Percentiles rank a stretch among this genome's conserved stretches.
These are phyloP conservation scores for Collybia mongolica DNA, from an alignment of 768 basidiomycete genomes.

Conservation along the genomic window DNA sequence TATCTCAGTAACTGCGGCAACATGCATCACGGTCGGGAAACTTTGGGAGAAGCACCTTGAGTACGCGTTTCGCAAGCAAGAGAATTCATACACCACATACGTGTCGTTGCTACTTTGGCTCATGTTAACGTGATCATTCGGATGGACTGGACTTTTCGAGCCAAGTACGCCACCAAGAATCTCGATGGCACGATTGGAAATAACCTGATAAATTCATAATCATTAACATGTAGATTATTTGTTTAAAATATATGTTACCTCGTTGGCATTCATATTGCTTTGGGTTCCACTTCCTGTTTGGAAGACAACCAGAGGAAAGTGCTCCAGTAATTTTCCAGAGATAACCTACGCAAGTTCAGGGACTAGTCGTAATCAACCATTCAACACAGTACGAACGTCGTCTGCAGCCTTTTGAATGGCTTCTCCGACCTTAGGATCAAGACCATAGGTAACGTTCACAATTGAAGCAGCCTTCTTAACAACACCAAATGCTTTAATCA, in stretches of 20 bases:
- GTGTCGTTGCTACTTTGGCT: constrained; percentile 99
- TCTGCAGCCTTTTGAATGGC: constrained; percentile 94
- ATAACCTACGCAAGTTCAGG: constrained; percentile 65
- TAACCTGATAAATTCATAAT: constrained; percentile 57
- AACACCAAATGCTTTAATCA: constrained; percentile 97
- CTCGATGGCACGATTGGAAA: constrained; percentile 98
- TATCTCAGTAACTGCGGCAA: constrained; percentile 92
- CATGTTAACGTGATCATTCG: constrained; percentile 99
- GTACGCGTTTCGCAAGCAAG: background rate
- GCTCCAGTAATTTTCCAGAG: constrained; percentile 88
- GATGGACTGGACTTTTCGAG: constrained; percentile 96
- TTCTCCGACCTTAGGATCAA: constrained; percentile 83
- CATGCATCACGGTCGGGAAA: constrained; percentile 99
- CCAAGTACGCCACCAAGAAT: constrained; percentile 93
- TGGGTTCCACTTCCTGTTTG: constrained; percentile 99
- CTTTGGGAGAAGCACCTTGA: constrained; percentile 34
- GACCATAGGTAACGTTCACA: constrained; percentile 87
- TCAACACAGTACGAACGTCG: constrained; percentile 55
- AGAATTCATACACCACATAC: constrained; percentile 32
- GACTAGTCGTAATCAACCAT: background rate
- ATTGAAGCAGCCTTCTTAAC: constrained; percentile 95
- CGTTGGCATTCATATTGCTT: constrained; percentile 99
- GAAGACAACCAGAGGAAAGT: constrained; percentile 98
- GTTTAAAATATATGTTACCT: constrained; percentile 43
- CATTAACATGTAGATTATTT: too few relatives aligned